Base-by-base conservation (phyloP, 345 rosid species). In the Schrenkiella parvula region DNA sequence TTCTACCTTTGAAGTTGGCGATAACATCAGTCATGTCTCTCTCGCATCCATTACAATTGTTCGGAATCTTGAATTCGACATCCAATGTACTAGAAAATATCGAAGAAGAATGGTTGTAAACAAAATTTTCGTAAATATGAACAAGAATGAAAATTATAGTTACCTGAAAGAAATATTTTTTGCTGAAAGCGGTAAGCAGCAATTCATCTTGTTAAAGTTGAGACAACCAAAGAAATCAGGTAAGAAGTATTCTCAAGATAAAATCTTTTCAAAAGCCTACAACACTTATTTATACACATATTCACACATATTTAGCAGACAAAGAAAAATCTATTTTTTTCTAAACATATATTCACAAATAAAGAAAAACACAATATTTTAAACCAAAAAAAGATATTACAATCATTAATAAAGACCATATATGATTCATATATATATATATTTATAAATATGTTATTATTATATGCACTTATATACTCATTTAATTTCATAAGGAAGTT, bases 1-100 rank as follows among this genome's bases (percentile, higher is more conserved):
- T 34, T 39, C 1, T 28, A 87, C 97, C 95, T 85, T 86, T 75
- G 59, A 86, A 78, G 67, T 87, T 87, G 32, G 90, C 66, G 55
- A 90, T 84, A 65, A 43, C 57, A 51, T 57, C 76, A 6, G 87
- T 89, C 13, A 88, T 83, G 1, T 32, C 48, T 72, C 76, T 78
- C 71, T 85, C 91, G 41, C 91, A 87, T 48, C 83, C 87, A 52
- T 81, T 67, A 56, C 95, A 92, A 17, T 88, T n/a, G n/a, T n/a
- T 41, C 84, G 87, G 79, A 17, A 86, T 81, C 47, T 71, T 77
- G 64, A 68, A 82, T 75, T 84, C 92, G 4, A 55, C 87, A n/a
- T 71, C 78, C 9, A 2, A 68, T 68, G 5, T 21, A 71, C 89
- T 91, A 72, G 18, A 58, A 37, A 60, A 15, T 2, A 67, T 44